Evolutionary conservation across 1,284 basidiomycete species (phyloP).

Genomic region (Cryptococcus jaspeensis): DNA sequence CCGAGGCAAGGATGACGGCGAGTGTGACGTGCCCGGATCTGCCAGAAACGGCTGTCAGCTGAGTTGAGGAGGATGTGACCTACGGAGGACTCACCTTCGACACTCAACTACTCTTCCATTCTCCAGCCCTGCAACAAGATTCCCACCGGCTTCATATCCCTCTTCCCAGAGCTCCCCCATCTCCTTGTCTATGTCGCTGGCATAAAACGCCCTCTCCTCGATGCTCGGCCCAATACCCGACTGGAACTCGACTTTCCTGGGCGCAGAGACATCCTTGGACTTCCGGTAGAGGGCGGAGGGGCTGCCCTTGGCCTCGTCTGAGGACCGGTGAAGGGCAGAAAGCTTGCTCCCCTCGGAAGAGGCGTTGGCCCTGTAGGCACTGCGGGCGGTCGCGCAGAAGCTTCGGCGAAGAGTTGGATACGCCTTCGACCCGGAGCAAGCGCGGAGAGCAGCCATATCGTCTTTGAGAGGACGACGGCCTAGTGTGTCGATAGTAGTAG

Average conservation of each 20-base stretch:
- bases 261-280: background rate
- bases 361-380: background rate
- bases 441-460: too few species aligned
- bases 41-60: background rate
- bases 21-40: conserved; percentile 28
- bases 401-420: background rate
- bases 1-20: conserved; percentile 38
- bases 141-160: conserved; percentile 7
- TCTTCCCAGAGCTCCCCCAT: conserved; percentile 14
- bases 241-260: conserved; percentile 10
- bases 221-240: conserved; percentile 17
- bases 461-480: too few species aligned
- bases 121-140: conserved; percentile 28
- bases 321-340: background rate
- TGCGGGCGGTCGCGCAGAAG: background rate
- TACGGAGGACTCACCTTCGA: conserved; percentile 30
- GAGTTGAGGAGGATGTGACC: background rate
- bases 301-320: too few species aligned
- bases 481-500: too few species aligned
- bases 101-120: conserved; percentile 40
- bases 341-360: background rate
- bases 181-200: conserved; percentile 17
- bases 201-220: conserved; percentile 25
- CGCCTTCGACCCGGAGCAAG: background rate
- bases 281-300: background rate